phyloP scores from a whole-genome alignment of 345 rosid genomes.

The sweet orange (Citrus sinensis) region DVS_A1.0 CM039165.1:24721501-24722000 shows the following conservation, averaged over 20 bases:
- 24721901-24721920: slow-evolving; percentile 3
- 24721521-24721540: not conserved
- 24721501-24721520: slow-evolving; percentile 18
- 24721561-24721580: slow-evolving; percentile 23
- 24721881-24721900: slow-evolving; percentile 11
- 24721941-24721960: not conserved
- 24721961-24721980: not conserved
- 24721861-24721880: slow-evolving; percentile 20
- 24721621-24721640: slow-evolving; percentile 26
- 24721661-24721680: slow-evolving; percentile 28
- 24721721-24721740: slow-evolving; percentile 22
- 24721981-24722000: not conserved
- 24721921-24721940: not conserved
- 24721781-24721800: too few species aligned
- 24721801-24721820: not conserved
- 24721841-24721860: not conserved
- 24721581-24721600: slow-evolving; percentile 24
- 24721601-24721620: slow-evolving; percentile 17
- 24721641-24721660: slow-evolving; percentile 31
- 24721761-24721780: too few species aligned
- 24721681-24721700: slow-evolving; percentile 28
- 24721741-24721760: slow-evolving; percentile 39
- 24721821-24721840: not conserved
- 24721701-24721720: slow-evolving; percentile 36
- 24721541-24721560: slow-evolving; percentile 25